These are phyloP conservation scores for Saururus chinensis DNA, from an alignment of 164 flowering plant genomes.

Conservation along the genomic window DNA sequence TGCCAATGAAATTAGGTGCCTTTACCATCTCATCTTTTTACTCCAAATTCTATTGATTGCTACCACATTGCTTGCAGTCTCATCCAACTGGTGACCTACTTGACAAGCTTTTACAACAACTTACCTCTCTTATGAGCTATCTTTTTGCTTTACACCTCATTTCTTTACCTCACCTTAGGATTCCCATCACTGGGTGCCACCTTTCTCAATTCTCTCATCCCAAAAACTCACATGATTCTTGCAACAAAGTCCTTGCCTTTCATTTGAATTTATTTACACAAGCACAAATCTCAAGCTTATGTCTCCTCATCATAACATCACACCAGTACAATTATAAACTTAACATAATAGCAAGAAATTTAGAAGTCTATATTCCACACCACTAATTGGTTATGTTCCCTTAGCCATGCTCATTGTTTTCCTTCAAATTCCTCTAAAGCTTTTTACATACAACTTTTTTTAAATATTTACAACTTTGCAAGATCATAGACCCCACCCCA, in stretches of 20 bases:
- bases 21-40: too few species aligned
- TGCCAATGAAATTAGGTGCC: too few species aligned
- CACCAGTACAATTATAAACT: background rate
- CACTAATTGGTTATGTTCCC: background rate
- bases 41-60: too few species aligned
- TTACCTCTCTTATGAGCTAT: background rate
- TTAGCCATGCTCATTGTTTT: background rate
- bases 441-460: too few species aligned
- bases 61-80: background rate
- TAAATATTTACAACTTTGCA: background rate
- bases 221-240: too few species aligned
- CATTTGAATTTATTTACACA: too few species aligned
- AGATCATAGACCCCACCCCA: background rate
- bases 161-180: background rate
- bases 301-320: too few species aligned
- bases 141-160: background rate
- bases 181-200: background rate
- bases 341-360: background rate
- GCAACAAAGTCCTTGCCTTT: too few species aligned
- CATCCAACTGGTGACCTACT: background rate
- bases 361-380: background rate
- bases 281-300: background rate
- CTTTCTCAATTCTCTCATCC: too few species aligned
- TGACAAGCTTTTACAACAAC: background rate
- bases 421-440: background rate